Percentiles rank a stretch among this genome's conserved stretches.
Conservation (phyloP, 805 yeast genomes). For the Maudiozyma pseudohumilis region DNA sequence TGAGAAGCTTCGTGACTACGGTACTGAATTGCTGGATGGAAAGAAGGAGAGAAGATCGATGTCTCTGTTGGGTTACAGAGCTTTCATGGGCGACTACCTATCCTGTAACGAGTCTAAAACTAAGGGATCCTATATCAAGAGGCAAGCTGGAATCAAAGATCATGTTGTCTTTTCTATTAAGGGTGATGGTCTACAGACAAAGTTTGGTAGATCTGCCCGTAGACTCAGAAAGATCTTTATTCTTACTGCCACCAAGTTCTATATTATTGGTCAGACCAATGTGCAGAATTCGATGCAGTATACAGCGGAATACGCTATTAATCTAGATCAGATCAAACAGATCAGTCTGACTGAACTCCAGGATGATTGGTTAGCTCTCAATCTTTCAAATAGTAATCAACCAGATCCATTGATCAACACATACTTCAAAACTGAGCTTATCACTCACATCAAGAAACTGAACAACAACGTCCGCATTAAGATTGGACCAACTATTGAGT, state of each 20-base stretch:
- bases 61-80: slow-evolving; percentile 78
- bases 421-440: slow-evolving; percentile 80
- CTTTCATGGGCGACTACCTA: slow-evolving; percentile 90
- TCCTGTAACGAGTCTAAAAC: slow-evolving; percentile 72
- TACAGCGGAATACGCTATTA: slow-evolving; percentile 52
- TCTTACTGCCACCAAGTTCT: slow-evolving; percentile 51
- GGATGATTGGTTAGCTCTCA: slow-evolving; percentile 83
- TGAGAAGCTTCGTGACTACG: slow-evolving; percentile 78
- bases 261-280: slow-evolving; percentile 64
- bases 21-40: slow-evolving; percentile 57
- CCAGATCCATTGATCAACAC: slow-evolving; percentile 79
- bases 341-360: slow-evolving; percentile 66
- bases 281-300: slow-evolving; percentile 52
- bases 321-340: slow-evolving; percentile 48
- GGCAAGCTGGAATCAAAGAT: slow-evolving; percentile 60
- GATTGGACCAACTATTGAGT: slow-evolving; percentile 63
- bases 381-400: slow-evolving; percentile 29
- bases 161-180: slow-evolving; percentile 65
- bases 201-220: slow-evolving; percentile 86
- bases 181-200: slow-evolving; percentile 73
- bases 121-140: slow-evolving; percentile 64
- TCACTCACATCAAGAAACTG: slow-evolving; percentile 59
- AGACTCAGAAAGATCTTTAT: slow-evolving; percentile 65
- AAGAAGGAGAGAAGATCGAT: slow-evolving; percentile 84
- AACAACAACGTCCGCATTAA: slow-evolving; percentile 50